These are phyloP conservation scores for Capronia coronata DNA, from an alignment of 2,329 filamentous ascomycete species.

Conservation along the genomic window DNA sequence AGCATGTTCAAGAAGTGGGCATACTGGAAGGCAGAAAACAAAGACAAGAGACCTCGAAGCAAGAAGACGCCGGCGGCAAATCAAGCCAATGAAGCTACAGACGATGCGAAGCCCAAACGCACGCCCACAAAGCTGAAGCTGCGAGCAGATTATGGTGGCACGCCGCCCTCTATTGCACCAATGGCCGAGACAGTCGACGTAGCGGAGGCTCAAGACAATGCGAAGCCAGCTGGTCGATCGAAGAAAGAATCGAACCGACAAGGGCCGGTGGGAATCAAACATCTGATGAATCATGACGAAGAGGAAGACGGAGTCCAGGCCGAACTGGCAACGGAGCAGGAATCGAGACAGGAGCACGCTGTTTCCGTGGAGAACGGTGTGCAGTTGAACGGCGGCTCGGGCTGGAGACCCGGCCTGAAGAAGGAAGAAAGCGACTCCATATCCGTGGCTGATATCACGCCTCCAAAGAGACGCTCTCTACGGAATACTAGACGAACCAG, in stretches of 20 bases:
- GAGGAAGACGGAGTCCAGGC: background rate
- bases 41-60: conserved; percentile 27
- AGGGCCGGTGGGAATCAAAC: background rate
- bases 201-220: background rate
- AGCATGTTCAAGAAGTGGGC: conserved; percentile 28
- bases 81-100: background rate
- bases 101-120: background rate
- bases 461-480: conserved; percentile 17
- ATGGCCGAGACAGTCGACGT: background rate
- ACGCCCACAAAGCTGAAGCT: background rate
- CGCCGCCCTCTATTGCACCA: background rate
- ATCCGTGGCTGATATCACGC: conserved; percentile 11
- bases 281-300: background rate
- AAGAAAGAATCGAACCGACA: background rate
- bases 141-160: background rate
- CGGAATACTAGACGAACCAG: conserved; percentile 13
- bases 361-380: background rate
- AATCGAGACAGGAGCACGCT: background rate
- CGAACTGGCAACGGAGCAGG: background rate
- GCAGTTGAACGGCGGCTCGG: background rate
- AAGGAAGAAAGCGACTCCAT: conserved; percentile 17
- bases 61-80: conserved; percentile 18
- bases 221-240: background rate
- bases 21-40: conserved; percentile 23
- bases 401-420: conserved; percentile 9